Evolutionary conservation across 2,329 filamentous ascomycete genomes (phyloP), one percentile per base, ranked within the genome.

Genomic region (Colletotrichum sp.): DNA sequence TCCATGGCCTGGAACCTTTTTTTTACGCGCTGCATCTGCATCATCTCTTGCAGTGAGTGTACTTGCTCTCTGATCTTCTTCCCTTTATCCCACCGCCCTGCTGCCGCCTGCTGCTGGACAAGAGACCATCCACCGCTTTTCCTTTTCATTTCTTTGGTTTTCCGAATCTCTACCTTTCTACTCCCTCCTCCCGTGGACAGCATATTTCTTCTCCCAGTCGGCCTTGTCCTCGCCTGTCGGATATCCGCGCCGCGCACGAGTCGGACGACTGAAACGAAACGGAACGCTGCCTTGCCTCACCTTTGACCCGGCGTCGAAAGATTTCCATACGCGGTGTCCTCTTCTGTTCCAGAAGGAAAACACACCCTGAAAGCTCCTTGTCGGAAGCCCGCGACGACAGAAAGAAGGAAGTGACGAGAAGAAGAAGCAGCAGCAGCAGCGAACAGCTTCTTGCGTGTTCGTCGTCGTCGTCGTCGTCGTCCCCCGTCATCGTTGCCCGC

Each of bases 241-340:
- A 57, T 59, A 68, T 68, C 21, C 66, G n/a, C 48, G 30, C 48
- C 66, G 43, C 30, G 48, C 66, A 70, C 34, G 67, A 36, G 65
- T 67, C 65, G 65, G 65, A 48, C 63, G 36, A 63, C 67, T 70
- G 67, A 70, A 70, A 70, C 67, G 67, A 63, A 32, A 61, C 67
- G 55, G 57, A 52, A 48, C 55, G 67, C 34, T 70, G 39, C 39
- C 39, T 48, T 48, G 39, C 55, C 24, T 70, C 57, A 63, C 48
- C 57, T 60, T 63, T 52, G 67, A 70, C 67, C 67, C 57, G 67
- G 67, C 57, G 67, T 70, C 36, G 67, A 70, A 59, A 70, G 60
- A 24, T 43, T 18, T 60, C 59, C 39, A 48, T n/a, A 48, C 39
- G 39, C 39, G 39, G 16, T 64, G n/a, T 64, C n/a, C 60, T 15